phyloP scores from a whole-genome alignment of 495 filamentous ascomycete genomes.

The Podospora sp. region DNA sequence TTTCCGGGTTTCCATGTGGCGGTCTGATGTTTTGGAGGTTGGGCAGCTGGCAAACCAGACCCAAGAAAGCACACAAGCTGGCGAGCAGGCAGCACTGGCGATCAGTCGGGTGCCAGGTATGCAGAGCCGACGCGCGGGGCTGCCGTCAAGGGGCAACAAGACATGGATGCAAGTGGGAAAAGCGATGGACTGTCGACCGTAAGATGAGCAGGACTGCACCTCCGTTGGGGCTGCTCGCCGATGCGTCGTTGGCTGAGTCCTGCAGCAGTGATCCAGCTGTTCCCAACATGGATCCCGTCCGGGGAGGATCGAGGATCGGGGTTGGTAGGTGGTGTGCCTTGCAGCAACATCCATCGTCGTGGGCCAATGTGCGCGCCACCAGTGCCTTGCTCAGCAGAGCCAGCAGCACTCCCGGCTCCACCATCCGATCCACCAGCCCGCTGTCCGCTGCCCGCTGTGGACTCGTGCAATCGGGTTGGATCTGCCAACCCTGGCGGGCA shows the following conservation, averaged over 20 bases:
- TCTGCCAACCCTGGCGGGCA: no score
- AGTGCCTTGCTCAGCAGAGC: background rate
- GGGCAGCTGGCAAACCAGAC: slow-evolving; percentile 7
- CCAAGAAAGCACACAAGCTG: slow-evolving; percentile 7
- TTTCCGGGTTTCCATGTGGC: slow-evolving; percentile 16
- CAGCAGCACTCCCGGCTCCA: slow-evolving; percentile 16
- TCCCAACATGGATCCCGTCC: background rate
- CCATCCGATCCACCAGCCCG: slow-evolving; percentile 4
- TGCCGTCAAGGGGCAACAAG: background rate
- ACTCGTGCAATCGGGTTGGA: background rate
- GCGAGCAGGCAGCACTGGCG: slow-evolving; percentile 7
- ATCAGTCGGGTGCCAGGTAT: background rate
- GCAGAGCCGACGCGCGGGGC: background rate
- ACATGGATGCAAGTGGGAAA: background rate
- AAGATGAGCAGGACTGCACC: background rate
- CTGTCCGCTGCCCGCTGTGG: background rate
- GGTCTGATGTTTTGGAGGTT: slow-evolving; percentile 13
- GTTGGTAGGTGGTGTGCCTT: slow-evolving; percentile 22
- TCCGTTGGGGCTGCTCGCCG: background rate
- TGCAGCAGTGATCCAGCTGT: background rate
- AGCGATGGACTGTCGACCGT: background rate
- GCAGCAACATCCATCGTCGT: background rate
- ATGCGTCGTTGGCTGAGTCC: background rate
- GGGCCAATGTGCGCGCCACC: slow-evolving; percentile 7
- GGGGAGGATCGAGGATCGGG: slow-evolving; percentile 18